These are phyloP conservation scores for Amphibolis antarctica DNA, from an alignment of 106 monocot species.

Conservation along the genomic window DNA sequence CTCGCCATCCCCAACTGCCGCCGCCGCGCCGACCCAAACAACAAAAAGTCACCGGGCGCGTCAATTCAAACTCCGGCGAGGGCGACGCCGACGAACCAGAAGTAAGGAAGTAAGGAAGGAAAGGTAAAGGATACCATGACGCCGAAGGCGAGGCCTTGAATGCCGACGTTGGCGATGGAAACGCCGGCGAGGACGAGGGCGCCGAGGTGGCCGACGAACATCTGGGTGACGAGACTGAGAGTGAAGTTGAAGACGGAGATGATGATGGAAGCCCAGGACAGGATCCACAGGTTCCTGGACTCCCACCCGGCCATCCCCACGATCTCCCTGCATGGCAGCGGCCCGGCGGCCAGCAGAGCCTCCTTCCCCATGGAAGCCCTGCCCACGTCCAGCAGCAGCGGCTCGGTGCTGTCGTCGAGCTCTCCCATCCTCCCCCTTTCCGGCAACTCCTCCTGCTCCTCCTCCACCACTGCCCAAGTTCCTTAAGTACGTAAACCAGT, in stretches of 20 bases:
- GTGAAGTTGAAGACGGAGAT: slow-evolving; percentile 40
- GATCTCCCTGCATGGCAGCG: slow-evolving; percentile 8
- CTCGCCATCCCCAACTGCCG: slow-evolving; percentile 62
- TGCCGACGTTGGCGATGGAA: slow-evolving; percentile 55
- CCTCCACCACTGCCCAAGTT: too few relatives aligned
- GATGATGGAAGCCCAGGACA: slow-evolving; percentile 59
- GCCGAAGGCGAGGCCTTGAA: slow-evolving; percentile 68
- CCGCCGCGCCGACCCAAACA: too few relatives aligned
- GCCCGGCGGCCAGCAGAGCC: slow-evolving; percentile 26
- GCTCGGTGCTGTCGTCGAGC: too few relatives aligned
- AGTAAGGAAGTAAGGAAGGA: too few relatives aligned
- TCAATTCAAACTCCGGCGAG: too few relatives aligned
- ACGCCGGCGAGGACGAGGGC: slow-evolving; percentile 47
- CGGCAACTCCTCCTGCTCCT: too few relatives aligned
- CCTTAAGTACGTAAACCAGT: too few relatives aligned
- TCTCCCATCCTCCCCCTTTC: too few relatives aligned
- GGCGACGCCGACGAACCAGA: too few relatives aligned
- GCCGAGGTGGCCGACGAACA: slow-evolving; percentile 64
- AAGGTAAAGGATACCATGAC: slow-evolving; percentile 22
- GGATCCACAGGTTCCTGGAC: slow-evolving; percentile 40
- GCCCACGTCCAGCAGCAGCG: too few relatives aligned
- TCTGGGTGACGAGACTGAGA: slow-evolving; percentile 55
- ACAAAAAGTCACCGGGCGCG: too few relatives aligned
- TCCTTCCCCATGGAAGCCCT: slow-evolving; percentile 10
- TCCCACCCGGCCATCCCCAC: slow-evolving; percentile 25